Percentiles rank a stretch among this genome's conserved stretches.
Conservation (phyloP, 495 filamentous ascomycete species). For the Penicillium roqueforti region DNA sequence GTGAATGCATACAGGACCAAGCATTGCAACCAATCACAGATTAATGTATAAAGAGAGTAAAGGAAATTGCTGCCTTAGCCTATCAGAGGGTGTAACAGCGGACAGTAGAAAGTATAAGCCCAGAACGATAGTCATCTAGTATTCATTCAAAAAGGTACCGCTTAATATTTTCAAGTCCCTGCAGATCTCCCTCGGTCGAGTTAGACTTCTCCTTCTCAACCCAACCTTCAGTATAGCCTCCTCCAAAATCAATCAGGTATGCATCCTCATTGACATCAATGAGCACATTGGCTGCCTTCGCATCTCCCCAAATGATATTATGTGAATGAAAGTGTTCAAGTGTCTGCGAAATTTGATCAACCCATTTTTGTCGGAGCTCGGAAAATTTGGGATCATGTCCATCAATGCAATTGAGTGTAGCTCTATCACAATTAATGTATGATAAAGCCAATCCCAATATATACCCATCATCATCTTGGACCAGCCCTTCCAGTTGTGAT, state of each 20-base stretch:
- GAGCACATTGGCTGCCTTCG: no score
- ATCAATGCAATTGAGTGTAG: not conserved
- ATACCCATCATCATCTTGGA: not conserved
- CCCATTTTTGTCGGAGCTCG: not conserved
- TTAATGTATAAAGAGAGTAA: no score
- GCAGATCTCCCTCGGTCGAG: not conserved
- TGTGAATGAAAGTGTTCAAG: not conserved
- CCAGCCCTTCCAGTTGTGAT: not conserved
- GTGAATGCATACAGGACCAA: no score
- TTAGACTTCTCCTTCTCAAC: not conserved
- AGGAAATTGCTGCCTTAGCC: no score
- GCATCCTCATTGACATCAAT: no score
- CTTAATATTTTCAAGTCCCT: not conserved
- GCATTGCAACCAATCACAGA: no score
- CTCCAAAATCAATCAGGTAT: no score
- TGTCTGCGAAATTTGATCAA: not conserved
- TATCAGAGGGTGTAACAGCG: no score
- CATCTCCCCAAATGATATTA: no score
- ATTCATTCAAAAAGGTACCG: not conserved
- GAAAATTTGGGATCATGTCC: not conserved
- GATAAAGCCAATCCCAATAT: not conserved
- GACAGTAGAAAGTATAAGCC: no score
- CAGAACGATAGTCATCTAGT: no score
- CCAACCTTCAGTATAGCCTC: not conserved
- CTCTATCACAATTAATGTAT: not conserved